A percentile compares a stretch with the other conserved stretches of the same genome.
Evolutionary conservation across 2,329 filamentous ascomycete species (phyloP).

Genomic region (Ophiostoma quercus): DNA sequence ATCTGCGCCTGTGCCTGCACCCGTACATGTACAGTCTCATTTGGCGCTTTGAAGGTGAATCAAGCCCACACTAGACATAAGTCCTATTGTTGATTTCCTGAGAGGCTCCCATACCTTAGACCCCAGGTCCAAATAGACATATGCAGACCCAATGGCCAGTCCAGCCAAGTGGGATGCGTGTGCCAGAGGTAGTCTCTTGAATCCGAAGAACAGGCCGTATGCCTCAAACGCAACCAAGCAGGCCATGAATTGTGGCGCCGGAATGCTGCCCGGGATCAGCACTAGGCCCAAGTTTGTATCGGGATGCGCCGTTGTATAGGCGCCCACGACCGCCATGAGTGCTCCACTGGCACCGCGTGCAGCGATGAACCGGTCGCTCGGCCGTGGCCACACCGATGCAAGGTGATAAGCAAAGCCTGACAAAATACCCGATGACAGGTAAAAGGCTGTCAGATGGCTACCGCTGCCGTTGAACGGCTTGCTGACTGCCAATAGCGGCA

Average conservation of each 20-base stretch:
- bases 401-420: constrained; percentile 28
- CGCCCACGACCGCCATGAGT: constrained; percentile 29
- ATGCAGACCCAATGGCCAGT: constrained; percentile 28
- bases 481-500: constrained; percentile 28
- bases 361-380: constrained; percentile 22
- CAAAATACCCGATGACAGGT: constrained; percentile 29
- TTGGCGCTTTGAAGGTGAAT: neutral
- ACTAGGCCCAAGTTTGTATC: constrained; percentile 27
- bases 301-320: constrained; percentile 28
- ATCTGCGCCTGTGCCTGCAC: neutral
- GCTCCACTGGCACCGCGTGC: constrained; percentile 31
- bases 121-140: constrained; percentile 27
- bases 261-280: constrained; percentile 26
- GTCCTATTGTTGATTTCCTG: constrained; percentile 13
- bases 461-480: constrained; percentile 27
- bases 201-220: constrained; percentile 29
- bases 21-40: neutral
- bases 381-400: constrained; percentile 27
- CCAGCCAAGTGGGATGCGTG: constrained; percentile 30
- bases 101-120: constrained; percentile 27
- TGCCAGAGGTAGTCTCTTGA: constrained; percentile 26
- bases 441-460: constrained; percentile 31
- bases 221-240: constrained; percentile 27
- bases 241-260: constrained; percentile 27
- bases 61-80: neutral